phyloP scores from a whole-genome alignment of 352 stramenopile species.

The Globisporangium recalcitrans region DNA sequence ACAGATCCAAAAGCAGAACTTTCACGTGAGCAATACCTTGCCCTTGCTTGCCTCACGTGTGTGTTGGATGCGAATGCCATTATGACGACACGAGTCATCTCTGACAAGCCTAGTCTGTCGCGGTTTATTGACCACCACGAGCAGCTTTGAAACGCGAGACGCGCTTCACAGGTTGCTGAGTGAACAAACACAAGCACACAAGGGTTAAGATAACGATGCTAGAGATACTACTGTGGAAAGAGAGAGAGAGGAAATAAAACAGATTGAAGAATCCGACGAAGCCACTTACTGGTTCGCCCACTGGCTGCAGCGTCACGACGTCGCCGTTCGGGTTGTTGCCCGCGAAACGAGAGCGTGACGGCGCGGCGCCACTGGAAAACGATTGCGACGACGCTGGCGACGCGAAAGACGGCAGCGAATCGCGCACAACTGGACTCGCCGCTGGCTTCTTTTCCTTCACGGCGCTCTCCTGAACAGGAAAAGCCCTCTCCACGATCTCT shows the following conservation, averaged over 20 bases:
- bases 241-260: too few species aligned
- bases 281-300: constrained; percentile 66
- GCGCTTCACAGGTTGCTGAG: constrained; percentile 75
- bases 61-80: too few species aligned
- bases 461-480: background rate
- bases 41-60: background rate
- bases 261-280: background rate
- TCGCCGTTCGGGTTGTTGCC: constrained; percentile 70
- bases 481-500: constrained; percentile 27
- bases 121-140: constrained; percentile 15
- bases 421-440: background rate
- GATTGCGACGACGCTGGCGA: background rate
- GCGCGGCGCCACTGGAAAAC: constrained; percentile 15
- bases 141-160: constrained; percentile 81
- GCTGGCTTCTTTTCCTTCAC: background rate
- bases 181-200: background rate
- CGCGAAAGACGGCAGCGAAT: constrained; percentile 4
- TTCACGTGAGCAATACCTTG: background rate
- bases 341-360: constrained; percentile 43
- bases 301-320: constrained; percentile 60
- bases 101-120: background rate
- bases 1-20: background rate
- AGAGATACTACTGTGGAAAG: constrained; percentile 2
- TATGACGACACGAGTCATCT: background rate
- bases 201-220: constrained; percentile 1